Percentiles rank a stretch among this genome's conserved stretches.
Conservation (phyloP, 2,329 filamentous ascomycete genomes). For the Laburnicola sp. region DNA sequence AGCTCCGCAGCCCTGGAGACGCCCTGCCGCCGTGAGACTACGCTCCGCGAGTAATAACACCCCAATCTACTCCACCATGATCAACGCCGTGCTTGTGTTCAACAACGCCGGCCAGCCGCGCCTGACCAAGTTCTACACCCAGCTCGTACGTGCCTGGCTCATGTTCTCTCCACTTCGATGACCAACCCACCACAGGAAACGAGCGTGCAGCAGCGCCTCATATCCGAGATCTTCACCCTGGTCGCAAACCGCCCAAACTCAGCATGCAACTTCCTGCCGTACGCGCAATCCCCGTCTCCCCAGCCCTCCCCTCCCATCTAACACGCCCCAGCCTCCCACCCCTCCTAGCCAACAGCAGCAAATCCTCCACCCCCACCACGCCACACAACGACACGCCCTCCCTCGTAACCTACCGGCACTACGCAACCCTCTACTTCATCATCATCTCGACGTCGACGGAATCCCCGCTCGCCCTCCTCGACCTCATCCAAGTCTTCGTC, state of each 20-base stretch:
- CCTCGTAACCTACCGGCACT: slow-evolving; percentile 96
- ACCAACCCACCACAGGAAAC: slow-evolving; percentile 69
- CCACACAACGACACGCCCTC: slow-evolving; percentile 87
- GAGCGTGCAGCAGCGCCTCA: slow-evolving; percentile 92
- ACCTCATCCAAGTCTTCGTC: slow-evolving; percentile 97
- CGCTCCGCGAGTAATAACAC: background rate
- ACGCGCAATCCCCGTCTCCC: slow-evolving; percentile 36
- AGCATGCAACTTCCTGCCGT: slow-evolving; percentile 94
- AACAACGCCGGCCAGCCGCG: slow-evolving; percentile 97
- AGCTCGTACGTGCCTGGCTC: slow-evolving; percentile 66
- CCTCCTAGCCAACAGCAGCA: slow-evolving; percentile 57
- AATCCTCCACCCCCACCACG: slow-evolving; percentile 51
- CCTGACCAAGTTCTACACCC: slow-evolving; percentile 97
- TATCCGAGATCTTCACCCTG: slow-evolving; percentile 95
- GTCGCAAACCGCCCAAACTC: slow-evolving; percentile 89
- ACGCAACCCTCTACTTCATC: slow-evolving; percentile 98
- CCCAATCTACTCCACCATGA: slow-evolving; percentile 63
- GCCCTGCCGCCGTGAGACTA: too few species aligned
- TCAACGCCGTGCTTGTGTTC: slow-evolving; percentile 98
- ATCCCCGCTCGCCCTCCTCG: slow-evolving; percentile 90
- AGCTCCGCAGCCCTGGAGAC: slow-evolving; percentile 10
- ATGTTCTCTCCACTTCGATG: background rate
- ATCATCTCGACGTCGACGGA: slow-evolving; percentile 96
- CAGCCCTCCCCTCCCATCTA: slow-evolving; percentile 38
- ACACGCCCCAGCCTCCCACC: slow-evolving; percentile 66